Percentiles rank a stretch among this genome's conserved stretches.
Evolutionary conservation across 2,329 filamentous ascomycete genomes (phyloP).

Genomic region (Aspergillus ibericus): DNA sequence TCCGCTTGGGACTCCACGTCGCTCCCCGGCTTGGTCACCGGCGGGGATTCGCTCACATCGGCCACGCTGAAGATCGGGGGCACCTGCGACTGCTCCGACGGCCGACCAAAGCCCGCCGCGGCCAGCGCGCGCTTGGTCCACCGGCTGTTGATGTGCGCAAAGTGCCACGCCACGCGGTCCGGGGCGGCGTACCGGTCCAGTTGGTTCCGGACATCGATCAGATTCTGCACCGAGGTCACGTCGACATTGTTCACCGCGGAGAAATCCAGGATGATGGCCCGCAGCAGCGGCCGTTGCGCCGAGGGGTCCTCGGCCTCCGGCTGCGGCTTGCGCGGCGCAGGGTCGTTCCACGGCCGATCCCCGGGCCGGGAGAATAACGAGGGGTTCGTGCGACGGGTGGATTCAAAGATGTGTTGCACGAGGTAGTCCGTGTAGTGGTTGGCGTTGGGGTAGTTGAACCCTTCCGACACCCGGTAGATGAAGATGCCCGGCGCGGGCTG

Average conservation of each 20-base stretch:
- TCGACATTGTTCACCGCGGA: slow-evolving; percentile 91
- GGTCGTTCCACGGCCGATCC: slow-evolving; percentile 93
- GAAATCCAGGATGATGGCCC: slow-evolving; percentile 88
- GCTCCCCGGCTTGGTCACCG: background rate
- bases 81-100: slow-evolving; percentile 4
- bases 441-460: slow-evolving; percentile 95
- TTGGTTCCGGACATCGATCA: slow-evolving; percentile 92
- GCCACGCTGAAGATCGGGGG: background rate
- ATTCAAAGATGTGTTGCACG: slow-evolving; percentile 63
- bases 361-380: slow-evolving; percentile 68
- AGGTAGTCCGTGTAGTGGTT: slow-evolving; percentile 84
- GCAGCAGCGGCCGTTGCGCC: slow-evolving; percentile 64
- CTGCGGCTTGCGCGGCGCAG: slow-evolving; percentile 63
- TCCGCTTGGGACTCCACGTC: background rate
- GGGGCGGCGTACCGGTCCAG: slow-evolving; percentile 80
- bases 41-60: background rate
- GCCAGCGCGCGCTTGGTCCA: slow-evolving; percentile 91
- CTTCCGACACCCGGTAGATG: slow-evolving; percentile 91
- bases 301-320: slow-evolving; percentile 44
- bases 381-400: slow-evolving; percentile 74
- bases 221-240: slow-evolving; percentile 82
- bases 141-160: slow-evolving; percentile 83
- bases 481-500: slow-evolving; percentile 88
- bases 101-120: slow-evolving; percentile 73
- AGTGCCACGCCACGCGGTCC: slow-evolving; percentile 64